A percentile compares a stretch with the other conserved stretches of the same genome.
Evolutionary conservation across 495 filamentous ascomycete genomes (phyloP).

Genomic region (Penicillium soppii): DNA sequence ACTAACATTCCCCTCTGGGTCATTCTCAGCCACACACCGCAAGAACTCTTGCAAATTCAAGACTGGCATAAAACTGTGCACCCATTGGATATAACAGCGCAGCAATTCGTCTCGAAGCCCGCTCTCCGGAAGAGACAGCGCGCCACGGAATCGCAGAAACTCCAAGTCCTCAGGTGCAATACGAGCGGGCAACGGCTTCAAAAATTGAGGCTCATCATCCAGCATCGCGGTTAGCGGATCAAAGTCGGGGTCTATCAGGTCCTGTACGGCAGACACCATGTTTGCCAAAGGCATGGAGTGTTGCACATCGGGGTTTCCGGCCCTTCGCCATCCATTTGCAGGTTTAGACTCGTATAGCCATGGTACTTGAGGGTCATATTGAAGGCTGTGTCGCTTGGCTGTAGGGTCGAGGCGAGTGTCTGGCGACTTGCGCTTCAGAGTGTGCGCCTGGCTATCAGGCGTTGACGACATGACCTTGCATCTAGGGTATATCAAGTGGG

Average conservation of each 20-base stretch:
- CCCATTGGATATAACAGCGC: slow-evolving; percentile 73
- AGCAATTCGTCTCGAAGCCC: slow-evolving; percentile 69
- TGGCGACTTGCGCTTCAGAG: slow-evolving; percentile 32
- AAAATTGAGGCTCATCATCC: slow-evolving; percentile 53
- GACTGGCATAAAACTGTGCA: slow-evolving; percentile 83
- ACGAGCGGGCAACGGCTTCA: slow-evolving; percentile 41
- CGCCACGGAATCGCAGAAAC: slow-evolving; percentile 71
- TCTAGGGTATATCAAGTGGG: slow-evolving; percentile 5
- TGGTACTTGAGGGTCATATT: slow-evolving; percentile 37
- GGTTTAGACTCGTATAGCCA: slow-evolving; percentile 35
- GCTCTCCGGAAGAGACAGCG: slow-evolving; percentile 63
- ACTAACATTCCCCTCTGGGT: slow-evolving; percentile 64
- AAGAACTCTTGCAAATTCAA: slow-evolving; percentile 73
- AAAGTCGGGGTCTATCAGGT: slow-evolving; percentile 45
- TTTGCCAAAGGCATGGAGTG: slow-evolving; percentile 36
- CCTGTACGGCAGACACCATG: slow-evolving; percentile 44
- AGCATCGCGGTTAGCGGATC: slow-evolving; percentile 44
- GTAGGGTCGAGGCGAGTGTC: slow-evolving; percentile 15
- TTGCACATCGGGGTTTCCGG: slow-evolving; percentile 29
- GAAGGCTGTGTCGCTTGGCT: slow-evolving; percentile 27
- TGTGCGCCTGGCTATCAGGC: slow-evolving; percentile 14
- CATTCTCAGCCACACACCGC: slow-evolving; percentile 54
- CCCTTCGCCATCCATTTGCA: slow-evolving; percentile 28
- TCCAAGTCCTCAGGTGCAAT: slow-evolving; percentile 69
- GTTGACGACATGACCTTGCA: slow-evolving; percentile 21